Conservation (phyloP, 2,329 filamentous ascomycete species). For the Xylariaceae sp. region DNA sequence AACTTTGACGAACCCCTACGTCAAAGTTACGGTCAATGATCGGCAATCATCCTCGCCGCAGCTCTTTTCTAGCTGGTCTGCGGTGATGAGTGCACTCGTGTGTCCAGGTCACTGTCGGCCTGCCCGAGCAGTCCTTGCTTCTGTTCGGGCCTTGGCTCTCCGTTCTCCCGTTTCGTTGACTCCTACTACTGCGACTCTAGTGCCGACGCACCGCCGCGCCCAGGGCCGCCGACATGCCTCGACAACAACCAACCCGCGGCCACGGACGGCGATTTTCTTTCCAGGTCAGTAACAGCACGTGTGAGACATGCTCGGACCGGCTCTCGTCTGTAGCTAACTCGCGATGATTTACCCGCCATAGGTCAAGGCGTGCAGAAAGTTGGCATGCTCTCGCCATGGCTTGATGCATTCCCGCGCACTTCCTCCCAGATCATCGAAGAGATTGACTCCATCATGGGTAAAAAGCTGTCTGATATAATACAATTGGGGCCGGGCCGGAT, state of each 20-base stretch:
- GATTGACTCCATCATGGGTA: constrained; percentile 72
- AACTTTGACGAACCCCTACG: background rate
- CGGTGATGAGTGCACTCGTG: constrained; percentile 29
- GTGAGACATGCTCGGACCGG: constrained; percentile 6
- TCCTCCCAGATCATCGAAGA: constrained; percentile 74
- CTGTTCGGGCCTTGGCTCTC: constrained; percentile 14
- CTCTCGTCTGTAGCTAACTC: constrained; percentile 10
- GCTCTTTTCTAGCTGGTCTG: constrained; percentile 28
- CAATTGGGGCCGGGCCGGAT: constrained; percentile 69
- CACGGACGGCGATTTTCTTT: constrained; percentile 56
- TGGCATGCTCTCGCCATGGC: constrained; percentile 81
- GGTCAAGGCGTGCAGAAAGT: constrained; percentile 87
- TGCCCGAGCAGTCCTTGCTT: constrained; percentile 18
- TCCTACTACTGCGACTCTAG: constrained; percentile 11
- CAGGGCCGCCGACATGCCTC: constrained; percentile 30
- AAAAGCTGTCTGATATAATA: constrained; percentile 72
- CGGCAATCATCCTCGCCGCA: constrained; percentile 18
- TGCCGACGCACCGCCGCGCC: constrained; percentile 17
- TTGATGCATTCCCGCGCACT: constrained; percentile 76
- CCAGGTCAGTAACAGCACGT: constrained; percentile 40
- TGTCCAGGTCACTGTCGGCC: constrained; percentile 24
- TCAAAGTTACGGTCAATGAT: constrained; percentile 20
- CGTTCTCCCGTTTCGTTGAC: background rate
- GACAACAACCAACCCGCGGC: constrained; percentile 30
- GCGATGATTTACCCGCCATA: constrained; percentile 32